phyloP scores from a whole-genome alignment of 2,329 filamentous ascomycete genomes.

The Trichoderma gracile region DNA sequence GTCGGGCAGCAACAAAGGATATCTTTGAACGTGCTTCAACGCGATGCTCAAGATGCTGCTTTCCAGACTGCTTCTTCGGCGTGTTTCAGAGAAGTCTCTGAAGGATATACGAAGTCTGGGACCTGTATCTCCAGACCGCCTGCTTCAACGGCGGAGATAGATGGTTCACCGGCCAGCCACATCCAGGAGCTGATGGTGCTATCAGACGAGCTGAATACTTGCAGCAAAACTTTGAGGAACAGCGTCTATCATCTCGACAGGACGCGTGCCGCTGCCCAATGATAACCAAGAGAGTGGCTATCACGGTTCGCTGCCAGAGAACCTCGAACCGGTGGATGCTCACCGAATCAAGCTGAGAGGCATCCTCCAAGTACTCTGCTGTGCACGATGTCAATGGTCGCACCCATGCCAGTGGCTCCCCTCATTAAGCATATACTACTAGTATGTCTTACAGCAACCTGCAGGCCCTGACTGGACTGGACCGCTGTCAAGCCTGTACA shows the following conservation, averaged over 20 bases:
- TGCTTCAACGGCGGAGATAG: neutral
- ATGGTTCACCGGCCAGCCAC: neutral
- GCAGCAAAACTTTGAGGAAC: neutral
- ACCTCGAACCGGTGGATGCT: neutral
- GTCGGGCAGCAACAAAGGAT: neutral
- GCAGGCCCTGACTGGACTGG: neutral
- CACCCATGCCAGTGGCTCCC: neutral
- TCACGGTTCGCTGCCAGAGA: neutral
- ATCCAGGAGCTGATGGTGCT: neutral
- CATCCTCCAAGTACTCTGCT: no score
- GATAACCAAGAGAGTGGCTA: neutral
- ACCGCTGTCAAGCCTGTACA: neutral
- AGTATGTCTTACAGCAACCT: slow-evolving; percentile 2
- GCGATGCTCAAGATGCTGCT: neutral
- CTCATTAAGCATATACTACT: neutral
- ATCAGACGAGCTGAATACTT: neutral
- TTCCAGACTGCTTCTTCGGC: neutral
- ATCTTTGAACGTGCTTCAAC: neutral
- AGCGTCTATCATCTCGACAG: no score
- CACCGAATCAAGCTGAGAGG: neutral
- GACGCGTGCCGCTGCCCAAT: neutral
- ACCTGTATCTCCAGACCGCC: neutral
- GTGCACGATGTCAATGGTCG: neutral
- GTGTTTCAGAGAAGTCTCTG: neutral
- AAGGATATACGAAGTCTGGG: neutral